phyloP scores from a whole-genome alignment of 2,329 filamentous ascomycete species.

The Arachnomyces sp. region DNA sequence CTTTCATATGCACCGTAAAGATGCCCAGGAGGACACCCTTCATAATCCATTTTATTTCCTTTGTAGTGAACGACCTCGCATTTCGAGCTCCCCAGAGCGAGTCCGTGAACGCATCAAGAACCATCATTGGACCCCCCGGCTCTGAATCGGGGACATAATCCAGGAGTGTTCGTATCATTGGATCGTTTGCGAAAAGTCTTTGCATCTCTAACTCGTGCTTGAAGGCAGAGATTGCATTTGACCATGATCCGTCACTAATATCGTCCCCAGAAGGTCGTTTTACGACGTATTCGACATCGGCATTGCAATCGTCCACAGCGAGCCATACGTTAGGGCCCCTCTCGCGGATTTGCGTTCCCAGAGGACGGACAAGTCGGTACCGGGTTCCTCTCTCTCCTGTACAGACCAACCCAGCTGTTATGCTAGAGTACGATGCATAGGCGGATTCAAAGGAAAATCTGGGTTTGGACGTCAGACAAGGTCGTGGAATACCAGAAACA shows the following conservation, averaged over 20 bases:
- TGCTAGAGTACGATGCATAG: conserved; percentile 6
- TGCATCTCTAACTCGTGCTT: conserved; percentile 13
- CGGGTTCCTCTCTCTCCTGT: conserved; percentile 5
- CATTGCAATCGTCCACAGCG: conserved; percentile 5
- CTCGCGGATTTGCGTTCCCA: conserved; percentile 6
- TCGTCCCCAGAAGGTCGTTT: conserved; percentile 9
- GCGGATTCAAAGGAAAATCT: background rate
- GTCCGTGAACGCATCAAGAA: conserved; percentile 12
- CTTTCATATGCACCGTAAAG: conserved; percentile 14
- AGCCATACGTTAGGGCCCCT: conserved; percentile 10
- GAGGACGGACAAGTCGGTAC: conserved; percentile 10
- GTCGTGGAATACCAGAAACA: too few relatives aligned
- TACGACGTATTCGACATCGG: conserved; percentile 7
- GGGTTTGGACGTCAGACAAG: background rate
- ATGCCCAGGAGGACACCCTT: conserved; percentile 11
- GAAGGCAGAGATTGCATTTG: conserved; percentile 9
- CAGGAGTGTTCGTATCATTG: conserved; percentile 10
- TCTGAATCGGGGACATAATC: conserved; percentile 11
- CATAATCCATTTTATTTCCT: conserved; percentile 15
- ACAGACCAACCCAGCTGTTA: conserved; percentile 8
- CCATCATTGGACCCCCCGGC: conserved; percentile 12
- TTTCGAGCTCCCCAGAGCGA: conserved; percentile 14
- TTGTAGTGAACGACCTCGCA: conserved; percentile 9
- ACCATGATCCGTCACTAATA: background rate
- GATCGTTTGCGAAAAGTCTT: conserved; percentile 9